phyloP scores from a whole-genome alignment of 2,329 filamentous ascomycete species.

The Nemania sp. region DNA sequence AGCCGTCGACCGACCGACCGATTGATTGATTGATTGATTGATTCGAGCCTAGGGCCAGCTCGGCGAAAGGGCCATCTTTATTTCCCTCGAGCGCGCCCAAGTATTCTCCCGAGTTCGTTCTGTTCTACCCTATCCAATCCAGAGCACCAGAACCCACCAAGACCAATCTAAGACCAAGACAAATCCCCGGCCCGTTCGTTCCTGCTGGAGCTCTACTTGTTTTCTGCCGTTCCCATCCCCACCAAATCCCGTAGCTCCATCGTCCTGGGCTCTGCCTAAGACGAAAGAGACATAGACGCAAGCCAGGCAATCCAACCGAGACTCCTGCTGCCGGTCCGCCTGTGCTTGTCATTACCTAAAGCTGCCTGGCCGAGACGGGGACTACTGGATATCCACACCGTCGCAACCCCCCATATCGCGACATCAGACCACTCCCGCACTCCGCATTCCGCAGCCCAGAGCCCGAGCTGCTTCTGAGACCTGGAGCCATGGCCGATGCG shows the following conservation, averaged over 20 bases:
- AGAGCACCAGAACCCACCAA: too few relatives aligned
- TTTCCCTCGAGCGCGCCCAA: slow-evolving; percentile 7
- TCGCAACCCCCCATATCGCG: slow-evolving; percentile 6
- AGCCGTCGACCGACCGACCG: too few relatives aligned
- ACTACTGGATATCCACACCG: slow-evolving; percentile 16
- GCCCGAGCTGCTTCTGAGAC: slow-evolving; percentile 5
- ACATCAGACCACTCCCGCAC: not conserved
- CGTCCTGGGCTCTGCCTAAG: not conserved
- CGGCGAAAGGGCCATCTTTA: slow-evolving; percentile 3
- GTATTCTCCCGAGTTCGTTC: too few relatives aligned
- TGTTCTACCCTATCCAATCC: too few relatives aligned
- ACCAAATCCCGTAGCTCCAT: slow-evolving; percentile 15
- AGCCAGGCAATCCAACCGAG: not conserved
- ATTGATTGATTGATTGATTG: slow-evolving; percentile 14
- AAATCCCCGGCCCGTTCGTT: slow-evolving; percentile 15
- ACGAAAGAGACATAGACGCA: not conserved
- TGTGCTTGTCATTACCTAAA: slow-evolving; percentile 18
- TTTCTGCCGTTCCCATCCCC: slow-evolving; percentile 20
- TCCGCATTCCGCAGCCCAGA: slow-evolving; percentile 10
- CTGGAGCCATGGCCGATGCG: slow-evolving; percentile 32
- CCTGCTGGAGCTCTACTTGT: slow-evolving; percentile 13
- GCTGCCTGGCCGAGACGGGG: slow-evolving; percentile 16
- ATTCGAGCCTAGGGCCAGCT: slow-evolving; percentile 1
- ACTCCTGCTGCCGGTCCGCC: slow-evolving; percentile 5
- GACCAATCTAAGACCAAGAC: too few relatives aligned